Conservation (phyloP, 108 stramenopile genomes). For the Hondaea fermentalgiana region DNA sequence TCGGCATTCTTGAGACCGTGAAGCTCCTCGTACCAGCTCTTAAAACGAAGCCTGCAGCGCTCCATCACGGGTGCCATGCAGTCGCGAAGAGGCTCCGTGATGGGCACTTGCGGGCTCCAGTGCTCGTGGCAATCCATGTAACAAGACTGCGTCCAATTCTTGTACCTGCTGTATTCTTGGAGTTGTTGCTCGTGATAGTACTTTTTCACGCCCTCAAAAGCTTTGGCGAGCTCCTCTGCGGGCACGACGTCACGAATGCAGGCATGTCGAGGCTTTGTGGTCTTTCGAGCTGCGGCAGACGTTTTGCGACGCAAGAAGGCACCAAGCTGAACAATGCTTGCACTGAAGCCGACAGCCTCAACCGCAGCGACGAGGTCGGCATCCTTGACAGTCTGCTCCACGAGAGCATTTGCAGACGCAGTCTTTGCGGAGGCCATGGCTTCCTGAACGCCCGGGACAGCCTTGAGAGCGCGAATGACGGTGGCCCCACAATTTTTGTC, state of each 20-base stretch:
- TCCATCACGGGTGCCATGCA: not conserved
- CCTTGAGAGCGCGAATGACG: conserved; percentile 14
- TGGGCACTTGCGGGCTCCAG: conserved; percentile 20
- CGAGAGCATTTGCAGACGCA: conserved; percentile 24
- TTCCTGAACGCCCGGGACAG: conserved; percentile 20
- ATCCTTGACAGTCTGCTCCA: not conserved
- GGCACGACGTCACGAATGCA: conserved; percentile 9
- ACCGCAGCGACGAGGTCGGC: conserved; percentile 6
- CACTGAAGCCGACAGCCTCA: conserved; percentile 8
- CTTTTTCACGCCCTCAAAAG: not conserved
- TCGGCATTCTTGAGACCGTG: not conserved
- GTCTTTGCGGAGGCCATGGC: conserved; percentile 25
- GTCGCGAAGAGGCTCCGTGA: not conserved
- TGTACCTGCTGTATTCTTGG: conserved; percentile 11
- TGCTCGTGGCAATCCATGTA: conserved; percentile 34
- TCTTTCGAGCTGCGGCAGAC: conserved; percentile 32
- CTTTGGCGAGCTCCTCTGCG: conserved; percentile 19
- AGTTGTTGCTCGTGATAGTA: not conserved
- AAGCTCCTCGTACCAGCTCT: conserved; percentile 22
- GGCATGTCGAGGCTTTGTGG: conserved; percentile 18
- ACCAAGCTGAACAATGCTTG: not conserved
- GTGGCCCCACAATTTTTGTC: conserved; percentile 36
- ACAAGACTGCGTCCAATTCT: conserved; percentile 27
- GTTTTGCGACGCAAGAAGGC: not conserved
- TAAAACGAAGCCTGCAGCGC: not conserved